Base-by-base conservation (phyloP, 2,329 filamentous ascomycete genomes). In the Fusarium pseudonygamai region DNA sequence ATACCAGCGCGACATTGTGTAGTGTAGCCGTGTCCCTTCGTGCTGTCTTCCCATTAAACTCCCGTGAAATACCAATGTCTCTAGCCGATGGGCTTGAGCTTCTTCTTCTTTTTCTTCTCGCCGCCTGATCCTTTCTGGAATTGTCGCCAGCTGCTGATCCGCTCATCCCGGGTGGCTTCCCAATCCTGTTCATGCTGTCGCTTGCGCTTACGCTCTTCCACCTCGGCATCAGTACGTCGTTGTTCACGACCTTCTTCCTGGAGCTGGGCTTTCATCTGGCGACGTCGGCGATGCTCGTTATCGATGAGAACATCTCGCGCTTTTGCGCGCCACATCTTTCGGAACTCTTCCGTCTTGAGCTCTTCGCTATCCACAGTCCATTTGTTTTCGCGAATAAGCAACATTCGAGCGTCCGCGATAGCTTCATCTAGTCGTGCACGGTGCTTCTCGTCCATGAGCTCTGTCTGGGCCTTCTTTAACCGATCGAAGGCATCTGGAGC, bases 401-500 rank as follows among this genome's bases (percentile, higher is more conserved):
- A 89, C 90, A 96, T 96, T 78, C 96, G 94, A 55, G 96, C 96
- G 82, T 99, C 96, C 42, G 96, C 93, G 77, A 98, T 98, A 76
- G 94, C 93, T 84, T 98, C 96, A 85, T 99, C 96, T 3, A 99
- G 91, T 40, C 90, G 89, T 71, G 88, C 90, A 68, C 96, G 94
- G 80, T 94, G 89, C 84, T 98, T 98, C 85, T 98, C 96, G 82
- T 99, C 96, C 86, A 97, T 92, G 9, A 99, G 89, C 77, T 94
- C 90, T 5, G 91, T 93, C 80, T 98, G 95, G 1, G 96, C 96
- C 84, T 98, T 98, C 80, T 97, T 97, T 34, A 99, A 89, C 15
- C 96, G 92, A 84, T 99, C 96, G 80, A 99, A 99, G 74, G 96
- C 96, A 78, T 98, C 96, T 7, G 96, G 96, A 0, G 96, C 96